A percentile compares a stretch with the other conserved stretches of the same genome.
Conservation (phyloP, 495 filamentous ascomycete species). For the Cladorrhinum samala region DNA sequence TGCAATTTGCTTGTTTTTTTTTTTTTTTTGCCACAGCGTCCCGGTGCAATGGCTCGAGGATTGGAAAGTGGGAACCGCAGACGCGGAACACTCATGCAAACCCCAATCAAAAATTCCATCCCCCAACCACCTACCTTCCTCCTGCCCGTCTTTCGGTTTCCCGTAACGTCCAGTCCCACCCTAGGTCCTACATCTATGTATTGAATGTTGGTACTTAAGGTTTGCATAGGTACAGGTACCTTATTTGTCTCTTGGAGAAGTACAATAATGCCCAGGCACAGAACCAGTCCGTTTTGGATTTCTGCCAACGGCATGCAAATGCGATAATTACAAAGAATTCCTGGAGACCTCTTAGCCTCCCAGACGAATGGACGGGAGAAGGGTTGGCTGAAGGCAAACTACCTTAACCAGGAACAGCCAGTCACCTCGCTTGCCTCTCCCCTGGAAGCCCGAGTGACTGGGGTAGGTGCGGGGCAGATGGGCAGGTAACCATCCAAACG, state of each 20-base stretch:
- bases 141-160: background rate
- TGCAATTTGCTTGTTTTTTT: background rate
- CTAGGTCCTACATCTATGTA: too few relatives aligned
- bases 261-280: background rate
- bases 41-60: constrained; percentile 9
- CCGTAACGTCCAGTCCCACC: too few relatives aligned
- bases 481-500: constrained; percentile 17
- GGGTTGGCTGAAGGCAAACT: too few relatives aligned
- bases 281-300: constrained; percentile 4
- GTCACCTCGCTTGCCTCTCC: constrained; percentile 18
- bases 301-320: background rate
- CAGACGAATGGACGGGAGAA: too few relatives aligned
- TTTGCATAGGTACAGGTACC: too few relatives aligned
- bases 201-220: too few relatives aligned
- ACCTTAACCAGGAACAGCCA: constrained; percentile 11
- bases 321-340: too few relatives aligned
- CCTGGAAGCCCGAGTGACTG: constrained; percentile 11
- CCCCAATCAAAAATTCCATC: background rate
- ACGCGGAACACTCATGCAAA: background rate
- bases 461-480: constrained; percentile 19
- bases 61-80: background rate
- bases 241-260: too few relatives aligned
- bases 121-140: background rate
- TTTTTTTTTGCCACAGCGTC: background rate
- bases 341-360: too few relatives aligned